A percentile compares a stretch with the other conserved stretches of the same genome.
phyloP scores from a whole-genome alignment of 495 filamentous ascomycete species.

The Penicillium manginii region DNA sequence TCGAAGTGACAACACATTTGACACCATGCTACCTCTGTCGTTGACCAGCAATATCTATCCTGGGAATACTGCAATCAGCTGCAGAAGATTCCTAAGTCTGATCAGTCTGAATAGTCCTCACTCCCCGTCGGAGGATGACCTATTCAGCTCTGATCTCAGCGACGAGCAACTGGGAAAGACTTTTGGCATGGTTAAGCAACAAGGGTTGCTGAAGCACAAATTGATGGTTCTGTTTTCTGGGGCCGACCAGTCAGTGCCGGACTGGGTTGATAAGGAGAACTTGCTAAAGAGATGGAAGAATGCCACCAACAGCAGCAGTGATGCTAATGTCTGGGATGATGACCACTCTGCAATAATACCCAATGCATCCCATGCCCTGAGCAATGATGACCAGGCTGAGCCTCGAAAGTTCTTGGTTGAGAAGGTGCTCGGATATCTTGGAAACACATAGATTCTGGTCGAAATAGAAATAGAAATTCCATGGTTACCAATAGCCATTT shows the following conservation, averaged over 20 bases:
- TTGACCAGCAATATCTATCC: constrained; percentile 40
- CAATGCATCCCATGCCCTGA: constrained; percentile 50
- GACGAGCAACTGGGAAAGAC: constrained; percentile 58
- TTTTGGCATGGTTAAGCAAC: constrained; percentile 64
- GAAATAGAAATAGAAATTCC: not conserved
- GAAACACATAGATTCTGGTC: constrained; percentile 7
- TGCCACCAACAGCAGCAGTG: constrained; percentile 50
- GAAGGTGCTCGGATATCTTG: constrained; percentile 41
- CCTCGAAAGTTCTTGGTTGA: constrained; percentile 39
- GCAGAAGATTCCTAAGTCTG: constrained; percentile 68
- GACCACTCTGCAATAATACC: constrained; percentile 45
- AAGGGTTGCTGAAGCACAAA: constrained; percentile 54
- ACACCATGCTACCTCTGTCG: constrained; percentile 39
- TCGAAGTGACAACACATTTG: constrained; percentile 18
- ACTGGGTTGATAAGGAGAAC: constrained; percentile 61
- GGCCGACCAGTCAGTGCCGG: constrained; percentile 70
- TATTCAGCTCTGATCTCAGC: constrained; percentile 78
- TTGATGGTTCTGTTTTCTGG: constrained; percentile 64
- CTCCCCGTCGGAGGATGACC: constrained; percentile 74
- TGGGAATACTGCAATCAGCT: constrained; percentile 46
- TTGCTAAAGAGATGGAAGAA: constrained; percentile 65
- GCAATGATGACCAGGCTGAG: constrained; percentile 51
- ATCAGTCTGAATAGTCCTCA: constrained; percentile 54
- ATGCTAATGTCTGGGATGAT: constrained; percentile 42
- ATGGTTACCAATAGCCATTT: not conserved